phyloP scores from a whole-genome alignment of 768 basidiomycete genomes.

The Gautieria morchelliformis region DNA sequence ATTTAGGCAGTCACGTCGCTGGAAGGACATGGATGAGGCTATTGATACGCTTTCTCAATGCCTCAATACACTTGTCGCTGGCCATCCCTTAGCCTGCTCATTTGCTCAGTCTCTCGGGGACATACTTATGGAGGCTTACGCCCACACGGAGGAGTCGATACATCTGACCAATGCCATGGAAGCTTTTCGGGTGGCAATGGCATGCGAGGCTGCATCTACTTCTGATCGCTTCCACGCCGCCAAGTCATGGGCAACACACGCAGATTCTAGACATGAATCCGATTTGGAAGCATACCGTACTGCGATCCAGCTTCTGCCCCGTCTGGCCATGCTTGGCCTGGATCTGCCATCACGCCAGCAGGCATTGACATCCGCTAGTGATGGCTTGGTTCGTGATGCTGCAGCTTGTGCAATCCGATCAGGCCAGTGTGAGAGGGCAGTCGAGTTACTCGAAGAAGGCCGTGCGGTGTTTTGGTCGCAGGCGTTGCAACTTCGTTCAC shows the following conservation, averaged over 20 bases:
- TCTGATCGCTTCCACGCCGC: neutral
- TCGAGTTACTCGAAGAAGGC: conserved; percentile 24
- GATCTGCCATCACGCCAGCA: conserved; percentile 14
- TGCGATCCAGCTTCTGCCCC: conserved; percentile 18
- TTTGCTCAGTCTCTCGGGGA: neutral
- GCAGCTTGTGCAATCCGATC: conserved; percentile 20
- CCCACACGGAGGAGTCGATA: neutral
- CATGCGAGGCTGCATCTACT: neutral
- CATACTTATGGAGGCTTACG: neutral
- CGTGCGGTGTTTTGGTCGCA: conserved; percentile 29
- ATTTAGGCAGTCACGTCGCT: conserved; percentile 16
- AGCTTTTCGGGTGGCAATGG: neutral
- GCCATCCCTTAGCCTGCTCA: neutral
- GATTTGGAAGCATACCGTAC: conserved; percentile 21
- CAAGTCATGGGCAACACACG: neutral
- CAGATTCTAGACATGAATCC: conserved; percentile 16
- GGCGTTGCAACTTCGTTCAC: conserved; percentile 13
- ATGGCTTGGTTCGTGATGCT: conserved; percentile 18
- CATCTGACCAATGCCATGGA: neutral
- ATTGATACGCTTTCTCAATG: neutral
- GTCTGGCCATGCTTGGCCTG: conserved; percentile 12
- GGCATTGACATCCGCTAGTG: conserved; percentile 10
- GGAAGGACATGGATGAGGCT: conserved; percentile 23
- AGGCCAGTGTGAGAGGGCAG: conserved; percentile 16
- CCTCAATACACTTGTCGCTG: neutral